Conservation (phyloP, 2,329 filamentous ascomycete species). For the Cordyceps pruinosa region DNA sequence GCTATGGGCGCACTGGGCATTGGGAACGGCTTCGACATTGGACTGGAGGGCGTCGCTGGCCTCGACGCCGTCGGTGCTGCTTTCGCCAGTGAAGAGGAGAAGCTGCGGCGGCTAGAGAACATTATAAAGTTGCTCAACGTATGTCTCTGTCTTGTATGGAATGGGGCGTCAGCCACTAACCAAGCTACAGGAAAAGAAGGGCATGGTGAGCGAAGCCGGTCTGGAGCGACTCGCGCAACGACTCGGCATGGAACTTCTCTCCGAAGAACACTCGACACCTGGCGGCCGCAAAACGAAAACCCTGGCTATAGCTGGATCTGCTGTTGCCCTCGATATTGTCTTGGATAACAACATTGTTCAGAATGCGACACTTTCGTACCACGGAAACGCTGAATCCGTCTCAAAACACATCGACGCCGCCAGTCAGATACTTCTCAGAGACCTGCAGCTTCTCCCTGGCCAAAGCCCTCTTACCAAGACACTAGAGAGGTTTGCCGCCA, state of each 20-base stretch:
- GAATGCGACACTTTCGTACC: conserved; percentile 56
- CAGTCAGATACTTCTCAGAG: conserved; percentile 56
- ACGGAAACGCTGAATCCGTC: conserved; percentile 51
- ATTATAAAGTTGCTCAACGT: conserved; percentile 46
- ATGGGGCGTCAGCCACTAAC: not conserved
- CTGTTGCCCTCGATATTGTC: conserved; percentile 54
- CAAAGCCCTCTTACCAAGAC: conserved; percentile 63
- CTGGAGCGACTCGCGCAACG: conserved; percentile 64
- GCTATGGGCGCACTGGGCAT: conserved; percentile 52
- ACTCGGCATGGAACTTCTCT: conserved; percentile 58
- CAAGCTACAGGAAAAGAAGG: conserved; percentile 39
- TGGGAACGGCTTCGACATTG: conserved; percentile 43
- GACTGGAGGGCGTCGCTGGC: conserved; percentile 43
- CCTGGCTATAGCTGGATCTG: conserved; percentile 55
- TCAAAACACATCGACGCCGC: conserved; percentile 55
- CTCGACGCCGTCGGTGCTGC: conserved; percentile 33
- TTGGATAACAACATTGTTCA: conserved; percentile 56
- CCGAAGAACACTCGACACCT: conserved; percentile 45
- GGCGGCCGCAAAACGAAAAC: conserved; percentile 44
- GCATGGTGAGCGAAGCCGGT: conserved; percentile 65
- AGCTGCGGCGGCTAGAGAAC: conserved; percentile 45
- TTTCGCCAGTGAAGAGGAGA: conserved; percentile 46
- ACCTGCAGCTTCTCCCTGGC: conserved; percentile 52
- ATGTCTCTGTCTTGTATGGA: conserved; percentile 16
- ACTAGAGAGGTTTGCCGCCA: conserved; percentile 62